A percentile compares a stretch with the other conserved stretches of the same genome.
These are phyloP conservation scores for Capsella rubella DNA, from an alignment of 441 rosid species.

Conservation along the genomic window DNA sequence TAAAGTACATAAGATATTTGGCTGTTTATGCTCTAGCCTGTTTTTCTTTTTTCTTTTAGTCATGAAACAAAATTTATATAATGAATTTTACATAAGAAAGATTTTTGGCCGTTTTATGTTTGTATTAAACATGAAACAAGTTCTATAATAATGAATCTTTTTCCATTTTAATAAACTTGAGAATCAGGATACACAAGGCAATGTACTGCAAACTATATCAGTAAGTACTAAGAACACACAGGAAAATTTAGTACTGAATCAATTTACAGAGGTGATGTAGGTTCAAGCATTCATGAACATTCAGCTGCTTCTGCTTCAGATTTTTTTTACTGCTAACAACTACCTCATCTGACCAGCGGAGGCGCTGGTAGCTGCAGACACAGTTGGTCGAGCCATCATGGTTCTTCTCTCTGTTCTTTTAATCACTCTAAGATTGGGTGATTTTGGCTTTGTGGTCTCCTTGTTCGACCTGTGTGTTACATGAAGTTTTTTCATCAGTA, in stretches of 20 bases:
- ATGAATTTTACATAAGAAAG: too few species aligned
- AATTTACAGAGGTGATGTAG: constrained; percentile 32
- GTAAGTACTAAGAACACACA: constrained; percentile 15
- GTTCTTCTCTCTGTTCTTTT: constrained; percentile 62
- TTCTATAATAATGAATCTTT: background rate
- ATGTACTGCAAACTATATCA: constrained; percentile 17
- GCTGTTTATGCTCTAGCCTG: too few species aligned
- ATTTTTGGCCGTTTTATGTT: too few species aligned
- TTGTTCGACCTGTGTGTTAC: constrained; percentile 63
- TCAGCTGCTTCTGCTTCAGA: constrained; percentile 32
- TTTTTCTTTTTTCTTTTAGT: too few species aligned
- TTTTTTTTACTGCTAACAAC: constrained; percentile 19
- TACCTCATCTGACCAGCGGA: constrained; percentile 77
- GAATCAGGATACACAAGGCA: constrained; percentile 21
- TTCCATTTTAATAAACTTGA: constrained; percentile 15
- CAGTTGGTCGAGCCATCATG: constrained; percentile 35
- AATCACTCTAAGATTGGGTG: constrained; percentile 70
- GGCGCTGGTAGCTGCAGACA: constrained; percentile 56
- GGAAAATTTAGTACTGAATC: background rate
- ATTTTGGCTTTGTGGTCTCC: constrained; percentile 74
- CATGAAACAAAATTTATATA: too few species aligned
- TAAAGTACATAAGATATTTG: background rate
- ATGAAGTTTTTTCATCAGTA: background rate
- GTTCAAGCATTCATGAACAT: constrained; percentile 94
- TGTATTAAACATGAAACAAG: too few species aligned